Evolutionary conservation across 2,329 filamentous ascomycete species (phyloP).

Genomic region (Xylaria digitata): DNA sequence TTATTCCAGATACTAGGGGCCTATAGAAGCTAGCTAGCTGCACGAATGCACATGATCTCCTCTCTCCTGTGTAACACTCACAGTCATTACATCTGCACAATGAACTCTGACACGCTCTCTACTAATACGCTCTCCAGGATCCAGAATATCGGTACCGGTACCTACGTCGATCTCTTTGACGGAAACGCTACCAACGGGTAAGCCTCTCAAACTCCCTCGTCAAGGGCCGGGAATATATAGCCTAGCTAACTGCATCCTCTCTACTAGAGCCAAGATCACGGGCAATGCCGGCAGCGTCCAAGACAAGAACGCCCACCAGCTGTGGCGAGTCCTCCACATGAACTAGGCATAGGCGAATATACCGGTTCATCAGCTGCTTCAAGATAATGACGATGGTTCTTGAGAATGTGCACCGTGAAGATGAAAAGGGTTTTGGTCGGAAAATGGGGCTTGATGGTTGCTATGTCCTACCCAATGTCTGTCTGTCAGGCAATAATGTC

Average conservation of each 20-base stretch:
- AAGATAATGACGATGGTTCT: neutral
- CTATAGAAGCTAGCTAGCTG: neutral
- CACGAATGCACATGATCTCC: no score
- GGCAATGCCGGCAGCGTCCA: constrained; percentile 1
- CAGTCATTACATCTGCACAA: neutral
- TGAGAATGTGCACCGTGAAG: no score
- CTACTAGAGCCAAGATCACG: neutral
- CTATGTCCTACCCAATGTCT: neutral
- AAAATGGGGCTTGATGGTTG: neutral
- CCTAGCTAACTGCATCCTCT: neutral
- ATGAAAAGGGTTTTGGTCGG: neutral
- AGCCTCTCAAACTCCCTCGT: neutral
- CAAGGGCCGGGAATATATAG: neutral
- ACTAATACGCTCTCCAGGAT: constrained; percentile 6
- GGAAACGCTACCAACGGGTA: constrained; percentile 1
- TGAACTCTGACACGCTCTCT: neutral
- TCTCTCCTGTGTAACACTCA: neutral
- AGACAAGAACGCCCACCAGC: constrained; percentile 7
- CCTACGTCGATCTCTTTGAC: constrained; percentile 9
- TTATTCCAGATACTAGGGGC: neutral
- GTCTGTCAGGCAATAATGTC: neutral
- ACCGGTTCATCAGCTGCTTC: neutral
- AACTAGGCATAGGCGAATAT: neutral
- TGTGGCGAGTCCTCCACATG: constrained; percentile 14
- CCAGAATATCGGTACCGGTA: constrained; percentile 13